A percentile compares a stretch with the other conserved stretches of the same genome.
Evolutionary conservation across 139 green algal genomes (phyloP).

Genomic region (Yamagishiella unicocca): DNA sequence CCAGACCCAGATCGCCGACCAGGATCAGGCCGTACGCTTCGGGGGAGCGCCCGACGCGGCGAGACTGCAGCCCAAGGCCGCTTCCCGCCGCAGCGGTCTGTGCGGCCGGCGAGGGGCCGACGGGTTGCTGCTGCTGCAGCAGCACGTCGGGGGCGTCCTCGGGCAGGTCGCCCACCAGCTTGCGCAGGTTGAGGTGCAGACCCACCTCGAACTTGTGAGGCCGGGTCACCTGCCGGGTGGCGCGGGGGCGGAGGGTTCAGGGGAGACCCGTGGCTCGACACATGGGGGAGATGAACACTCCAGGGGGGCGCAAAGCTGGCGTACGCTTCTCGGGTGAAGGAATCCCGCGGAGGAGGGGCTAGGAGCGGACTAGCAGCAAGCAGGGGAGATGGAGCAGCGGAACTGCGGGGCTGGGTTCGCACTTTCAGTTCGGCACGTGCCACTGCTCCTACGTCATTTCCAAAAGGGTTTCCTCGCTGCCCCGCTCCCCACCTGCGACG

Average conservation of each 20-base stretch:
- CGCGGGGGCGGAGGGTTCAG: too few relatives aligned
- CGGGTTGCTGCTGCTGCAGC: constrained; percentile 36
- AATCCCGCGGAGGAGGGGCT: too few relatives aligned
- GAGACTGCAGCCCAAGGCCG: neutral
- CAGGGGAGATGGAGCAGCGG: too few relatives aligned
- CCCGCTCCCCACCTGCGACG: constrained; percentile 5
- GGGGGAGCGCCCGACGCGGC: neutral
- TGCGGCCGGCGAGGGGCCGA: neutral
- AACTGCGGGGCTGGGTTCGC: too few relatives aligned
- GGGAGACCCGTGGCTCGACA: too few relatives aligned
- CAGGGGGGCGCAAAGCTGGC: too few relatives aligned
- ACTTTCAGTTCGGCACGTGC: too few relatives aligned
- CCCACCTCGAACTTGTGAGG: constrained; percentile 36
- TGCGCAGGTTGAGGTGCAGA: constrained; percentile 39
- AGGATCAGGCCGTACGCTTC: constrained; percentile 15
- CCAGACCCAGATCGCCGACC: constrained; percentile 22
- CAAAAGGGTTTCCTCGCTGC: too few relatives aligned
- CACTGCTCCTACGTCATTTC: too few relatives aligned
- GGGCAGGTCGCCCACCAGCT: constrained; percentile 31
- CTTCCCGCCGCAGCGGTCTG: neutral
- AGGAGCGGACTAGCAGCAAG: too few relatives aligned
- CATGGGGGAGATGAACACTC: too few relatives aligned
- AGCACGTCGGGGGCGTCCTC: constrained; percentile 22
- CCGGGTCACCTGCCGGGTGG: neutral
- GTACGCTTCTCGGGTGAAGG: too few relatives aligned